Conservation (phyloP, 371 early-diverging fungal genomes). For the Actinomortierella ambigua region DNA sequence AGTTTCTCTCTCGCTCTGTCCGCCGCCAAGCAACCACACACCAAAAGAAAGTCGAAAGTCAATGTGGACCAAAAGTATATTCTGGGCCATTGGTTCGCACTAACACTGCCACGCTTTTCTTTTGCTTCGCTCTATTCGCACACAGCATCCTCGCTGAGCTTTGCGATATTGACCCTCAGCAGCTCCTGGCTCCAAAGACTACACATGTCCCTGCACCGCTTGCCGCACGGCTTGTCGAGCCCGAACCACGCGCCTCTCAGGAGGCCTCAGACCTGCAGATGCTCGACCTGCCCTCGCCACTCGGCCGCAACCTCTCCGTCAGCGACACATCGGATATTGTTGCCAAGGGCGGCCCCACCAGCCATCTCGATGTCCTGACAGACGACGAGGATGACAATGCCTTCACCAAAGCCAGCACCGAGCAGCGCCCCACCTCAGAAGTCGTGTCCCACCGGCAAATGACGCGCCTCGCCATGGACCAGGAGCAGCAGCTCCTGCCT, state of each 20-base stretch:
- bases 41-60: too few species aligned
- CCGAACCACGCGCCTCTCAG: constrained; percentile 11
- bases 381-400: constrained; percentile 9
- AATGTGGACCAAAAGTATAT: too few species aligned
- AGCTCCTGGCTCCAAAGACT: background rate
- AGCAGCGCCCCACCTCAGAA: too few species aligned
- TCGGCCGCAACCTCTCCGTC: too few species aligned
- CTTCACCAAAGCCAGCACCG: too few species aligned
- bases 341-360: background rate
- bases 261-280: constrained; percentile 23
- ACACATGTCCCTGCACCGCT: background rate
- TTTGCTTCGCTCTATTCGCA: background rate
- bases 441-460: too few species aligned
- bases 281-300: constrained; percentile 16
- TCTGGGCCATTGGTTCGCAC: too few species aligned
- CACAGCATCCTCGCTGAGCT: constrained; percentile 29
- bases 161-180: constrained; percentile 25
- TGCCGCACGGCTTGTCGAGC: background rate
- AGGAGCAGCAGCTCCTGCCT: too few species aligned
- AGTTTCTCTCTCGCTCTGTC: background rate
- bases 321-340: background rate
- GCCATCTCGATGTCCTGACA: background rate
- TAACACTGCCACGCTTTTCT: background rate
- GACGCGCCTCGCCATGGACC: too few species aligned
- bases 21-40: background rate